A percentile compares a stretch with the other conserved stretches of the same genome.
Evolutionary conservation across 2,329 filamentous ascomycete genomes (phyloP).

Genomic region (Botrytis tulipae): DNA sequence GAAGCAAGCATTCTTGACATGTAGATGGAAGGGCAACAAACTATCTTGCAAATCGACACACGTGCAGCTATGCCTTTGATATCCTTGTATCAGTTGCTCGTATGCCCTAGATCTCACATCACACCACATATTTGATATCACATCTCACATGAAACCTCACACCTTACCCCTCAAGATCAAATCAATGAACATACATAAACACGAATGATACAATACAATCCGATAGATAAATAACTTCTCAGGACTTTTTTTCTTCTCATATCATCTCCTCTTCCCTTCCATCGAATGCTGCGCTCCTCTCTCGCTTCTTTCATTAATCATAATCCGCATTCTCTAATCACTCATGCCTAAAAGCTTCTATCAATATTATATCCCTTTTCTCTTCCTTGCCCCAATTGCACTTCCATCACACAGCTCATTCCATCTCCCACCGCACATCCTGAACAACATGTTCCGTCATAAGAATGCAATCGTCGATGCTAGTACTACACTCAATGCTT

Average conservation of each 20-base stretch:
- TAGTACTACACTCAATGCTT: not conserved
- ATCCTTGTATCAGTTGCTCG: not conserved
- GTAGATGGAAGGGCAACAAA: not conserved
- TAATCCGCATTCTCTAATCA: not conserved
- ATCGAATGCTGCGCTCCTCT: not conserved
- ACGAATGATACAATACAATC: not conserved
- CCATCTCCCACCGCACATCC: not conserved
- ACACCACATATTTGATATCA: not conserved
- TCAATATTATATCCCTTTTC: not conserved
- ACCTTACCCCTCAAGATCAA: not conserved
- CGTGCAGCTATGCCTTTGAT: not conserved
- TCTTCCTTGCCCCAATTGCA: not conserved
- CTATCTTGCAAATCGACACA: not conserved
- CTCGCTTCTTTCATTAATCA: not conserved
- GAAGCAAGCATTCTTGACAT: not conserved
- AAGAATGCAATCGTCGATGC: not conserved
- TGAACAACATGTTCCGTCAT: not conserved
- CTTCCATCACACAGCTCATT: not conserved
- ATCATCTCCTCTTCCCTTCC: not conserved
- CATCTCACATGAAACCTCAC: not conserved
- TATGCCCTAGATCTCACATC: not conserved
- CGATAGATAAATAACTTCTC: not conserved
- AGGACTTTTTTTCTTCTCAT: not conserved
- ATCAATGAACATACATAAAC: not conserved
- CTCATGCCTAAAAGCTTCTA: not conserved